phyloP scores from a whole-genome alignment of 345 rosid genomes.

The Xanthoceras sorbifolium region DNA sequence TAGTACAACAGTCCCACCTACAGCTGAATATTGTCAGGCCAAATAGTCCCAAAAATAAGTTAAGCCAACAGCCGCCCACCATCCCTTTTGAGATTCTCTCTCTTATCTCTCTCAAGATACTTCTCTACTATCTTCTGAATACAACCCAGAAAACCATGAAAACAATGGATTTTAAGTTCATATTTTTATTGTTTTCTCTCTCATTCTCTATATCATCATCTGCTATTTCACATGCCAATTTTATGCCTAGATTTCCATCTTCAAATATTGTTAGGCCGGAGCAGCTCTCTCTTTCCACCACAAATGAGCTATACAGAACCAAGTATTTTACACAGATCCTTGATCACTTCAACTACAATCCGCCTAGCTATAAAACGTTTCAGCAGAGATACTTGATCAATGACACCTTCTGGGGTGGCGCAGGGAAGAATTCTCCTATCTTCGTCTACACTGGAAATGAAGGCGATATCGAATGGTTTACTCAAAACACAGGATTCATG shows the following conservation, averaged over 20 bases:
- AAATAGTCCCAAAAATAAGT: not conserved
- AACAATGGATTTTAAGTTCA: conserved; percentile 15
- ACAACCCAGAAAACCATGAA: not conserved
- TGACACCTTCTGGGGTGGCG: conserved; percentile 53
- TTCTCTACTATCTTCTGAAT: not conserved
- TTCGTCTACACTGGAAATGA: conserved; percentile 66
- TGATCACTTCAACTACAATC: conserved; percentile 61
- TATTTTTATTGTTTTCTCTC: conserved; percentile 14
- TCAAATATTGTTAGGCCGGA: conserved; percentile 23
- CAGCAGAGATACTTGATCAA: conserved; percentile 54
- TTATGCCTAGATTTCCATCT: conserved; percentile 37
- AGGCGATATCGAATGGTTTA: conserved; percentile 66
- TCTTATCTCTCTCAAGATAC: not conserved
- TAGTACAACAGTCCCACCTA: no score
- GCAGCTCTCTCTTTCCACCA: conserved; percentile 15
- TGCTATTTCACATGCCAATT: conserved; percentile 14
- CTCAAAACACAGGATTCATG: conserved; percentile 64
- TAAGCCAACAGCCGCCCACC: no score
- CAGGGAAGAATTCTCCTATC: conserved; percentile 45
- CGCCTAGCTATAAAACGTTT: conserved; percentile 52
- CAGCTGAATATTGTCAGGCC: not conserved
- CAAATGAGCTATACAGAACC: conserved; percentile 30
- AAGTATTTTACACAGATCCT: conserved; percentile 57
- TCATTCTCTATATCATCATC: conserved; percentile 1
- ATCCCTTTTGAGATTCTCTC: not conserved